phyloP scores from a whole-genome alignment of 1,284 basidiomycete species.

The Ustilago loliicola region DNA sequence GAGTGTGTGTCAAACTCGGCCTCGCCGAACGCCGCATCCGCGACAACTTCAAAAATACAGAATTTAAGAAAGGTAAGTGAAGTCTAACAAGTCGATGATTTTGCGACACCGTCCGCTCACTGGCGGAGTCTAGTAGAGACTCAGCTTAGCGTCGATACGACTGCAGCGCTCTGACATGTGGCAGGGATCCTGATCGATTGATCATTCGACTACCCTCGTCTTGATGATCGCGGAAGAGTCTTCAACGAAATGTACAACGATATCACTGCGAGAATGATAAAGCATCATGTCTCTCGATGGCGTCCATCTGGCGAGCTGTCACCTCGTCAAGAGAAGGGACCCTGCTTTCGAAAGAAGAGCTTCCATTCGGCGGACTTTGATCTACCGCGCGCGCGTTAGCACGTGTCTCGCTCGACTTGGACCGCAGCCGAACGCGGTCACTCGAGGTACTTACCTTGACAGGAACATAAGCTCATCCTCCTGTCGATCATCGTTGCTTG shows the following conservation, averaged over 20 bases:
- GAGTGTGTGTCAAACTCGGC: neutral
- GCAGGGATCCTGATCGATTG: no score
- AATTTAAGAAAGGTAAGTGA: no score
- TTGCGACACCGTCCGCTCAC: no score
- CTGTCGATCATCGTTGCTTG: neutral
- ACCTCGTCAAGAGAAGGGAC: slow-evolving; percentile 1
- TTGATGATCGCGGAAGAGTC: no score
- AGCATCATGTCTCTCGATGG: neutral
- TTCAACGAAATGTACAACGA: no score
- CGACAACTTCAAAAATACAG: no score
- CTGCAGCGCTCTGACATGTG: no score
- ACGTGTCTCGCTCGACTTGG: neutral
- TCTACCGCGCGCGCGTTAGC: neutral
- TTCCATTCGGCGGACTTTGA: neutral
- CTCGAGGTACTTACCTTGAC: neutral
- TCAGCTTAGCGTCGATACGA: no score
- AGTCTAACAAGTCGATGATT: no score
- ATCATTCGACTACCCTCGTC: no score
- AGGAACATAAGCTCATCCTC: neutral
- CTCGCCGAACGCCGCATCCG: neutral
- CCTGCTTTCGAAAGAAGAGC: neutral
- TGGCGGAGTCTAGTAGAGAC: no score
- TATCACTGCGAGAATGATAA: neutral
- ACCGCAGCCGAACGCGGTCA: slow-evolving; percentile 1
- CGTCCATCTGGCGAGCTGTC: neutral